Percentiles rank a stretch among this genome's conserved stretches.
phyloP scores from a whole-genome alignment of 371 early-diverging fungal species.

The Apophysomyces sp. region DNA sequence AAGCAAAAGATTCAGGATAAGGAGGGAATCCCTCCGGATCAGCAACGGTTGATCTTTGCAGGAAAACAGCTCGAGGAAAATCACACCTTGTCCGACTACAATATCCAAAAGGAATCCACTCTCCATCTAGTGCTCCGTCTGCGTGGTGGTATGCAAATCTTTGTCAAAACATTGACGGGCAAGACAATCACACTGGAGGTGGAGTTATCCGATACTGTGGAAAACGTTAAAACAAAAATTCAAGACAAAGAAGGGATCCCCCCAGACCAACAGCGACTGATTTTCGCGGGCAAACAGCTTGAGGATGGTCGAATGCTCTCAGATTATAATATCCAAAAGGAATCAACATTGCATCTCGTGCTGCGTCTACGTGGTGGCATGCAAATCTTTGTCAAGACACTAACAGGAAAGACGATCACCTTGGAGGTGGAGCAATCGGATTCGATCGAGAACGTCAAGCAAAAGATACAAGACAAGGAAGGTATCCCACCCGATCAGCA shows the following conservation, averaged over 20 bases:
- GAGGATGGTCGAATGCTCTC: slow-evolving; percentile 77
- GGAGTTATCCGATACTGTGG: slow-evolving; percentile 85
- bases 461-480: slow-evolving; percentile 97
- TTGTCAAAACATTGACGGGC: slow-evolving; percentile 87
- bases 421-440: slow-evolving; percentile 94
- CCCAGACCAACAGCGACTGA: slow-evolving; percentile 94
- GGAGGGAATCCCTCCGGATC: slow-evolving; percentile 97
- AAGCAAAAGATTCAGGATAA: slow-evolving; percentile 94
- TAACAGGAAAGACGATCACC: slow-evolving; percentile 92
- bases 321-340: slow-evolving; percentile 69
- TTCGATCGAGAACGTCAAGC: slow-evolving; percentile 89
- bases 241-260: slow-evolving; percentile 97
- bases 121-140: slow-evolving; percentile 94
- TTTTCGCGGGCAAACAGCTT: slow-evolving; percentile 95
- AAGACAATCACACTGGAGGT: slow-evolving; percentile 95
- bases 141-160: slow-evolving; percentile 65
- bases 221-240: slow-evolving; percentile 90
- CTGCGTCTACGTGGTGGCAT: slow-evolving; percentile 86
- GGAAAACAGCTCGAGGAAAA: slow-evolving; percentile 98
- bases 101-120: slow-evolving; percentile 90
- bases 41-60: slow-evolving; percentile 98
- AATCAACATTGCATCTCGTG: slow-evolving; percentile 90
- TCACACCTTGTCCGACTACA: slow-evolving; percentile 74
- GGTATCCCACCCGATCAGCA: slow-evolving; percentile 90
- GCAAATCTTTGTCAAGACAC: slow-evolving; percentile 69